phyloP scores from a whole-genome alignment of 2,329 filamentous ascomycete genomes.

The Hirsutella rhossiliensis region DNA sequence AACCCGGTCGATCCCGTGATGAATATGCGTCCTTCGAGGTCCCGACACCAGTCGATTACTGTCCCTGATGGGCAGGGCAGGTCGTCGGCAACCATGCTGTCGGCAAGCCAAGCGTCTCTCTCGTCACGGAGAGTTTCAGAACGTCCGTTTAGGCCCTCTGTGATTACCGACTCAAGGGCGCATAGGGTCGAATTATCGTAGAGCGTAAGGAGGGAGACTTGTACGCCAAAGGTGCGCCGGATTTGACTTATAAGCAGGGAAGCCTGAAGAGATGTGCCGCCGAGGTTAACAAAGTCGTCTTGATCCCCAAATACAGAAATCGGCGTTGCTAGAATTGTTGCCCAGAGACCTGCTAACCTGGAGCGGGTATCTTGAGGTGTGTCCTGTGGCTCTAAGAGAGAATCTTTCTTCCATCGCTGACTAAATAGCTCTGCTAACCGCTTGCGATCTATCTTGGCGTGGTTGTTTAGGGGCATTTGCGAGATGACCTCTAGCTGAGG shows the following conservation, averaged over 20 bases:
- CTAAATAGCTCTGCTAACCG: not conserved
- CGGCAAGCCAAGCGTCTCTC: not conserved
- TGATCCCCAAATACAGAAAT: too few species aligned
- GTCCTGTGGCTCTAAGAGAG: not conserved
- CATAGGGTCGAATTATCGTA: not conserved
- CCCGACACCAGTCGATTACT: not conserved
- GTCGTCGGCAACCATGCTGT: not conserved
- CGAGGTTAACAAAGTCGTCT: not conserved
- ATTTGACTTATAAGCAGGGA: not conserved
- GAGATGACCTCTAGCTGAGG: not conserved
- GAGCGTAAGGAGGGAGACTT: not conserved
- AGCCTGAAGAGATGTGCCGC: not conserved
- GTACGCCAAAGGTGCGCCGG: not conserved
- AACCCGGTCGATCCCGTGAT: not conserved
- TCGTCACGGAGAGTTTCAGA: not conserved
- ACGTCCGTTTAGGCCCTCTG: not conserved
- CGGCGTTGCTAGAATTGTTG: not conserved
- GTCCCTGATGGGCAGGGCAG: not conserved
- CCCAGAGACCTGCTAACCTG: not conserved
- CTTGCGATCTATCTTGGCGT: slow-evolving; percentile 1
- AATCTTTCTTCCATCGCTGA: not conserved
- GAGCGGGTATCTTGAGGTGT: not conserved
- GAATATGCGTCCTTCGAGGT: not conserved
- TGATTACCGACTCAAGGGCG: not conserved
- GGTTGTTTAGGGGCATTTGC: not conserved